Conservation (phyloP, 306 rosid species). For the Macrotyloma uniflorum region DNA sequence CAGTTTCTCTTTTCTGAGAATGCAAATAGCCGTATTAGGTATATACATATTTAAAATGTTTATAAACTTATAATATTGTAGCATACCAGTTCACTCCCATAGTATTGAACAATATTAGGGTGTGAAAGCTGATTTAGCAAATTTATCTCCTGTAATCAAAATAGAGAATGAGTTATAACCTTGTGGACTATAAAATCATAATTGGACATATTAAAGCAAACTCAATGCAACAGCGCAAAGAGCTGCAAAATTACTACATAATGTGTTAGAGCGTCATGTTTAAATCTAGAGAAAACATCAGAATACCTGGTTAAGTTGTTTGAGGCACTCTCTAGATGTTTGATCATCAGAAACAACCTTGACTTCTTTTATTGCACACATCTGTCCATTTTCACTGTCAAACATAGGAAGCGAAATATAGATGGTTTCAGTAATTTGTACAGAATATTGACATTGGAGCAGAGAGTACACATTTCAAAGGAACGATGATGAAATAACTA, state of each 20-base stretch:
- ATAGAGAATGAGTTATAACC: conserved; percentile 17
- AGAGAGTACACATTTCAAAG: neutral
- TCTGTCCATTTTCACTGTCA: conserved; percentile 92
- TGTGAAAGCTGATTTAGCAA: conserved; percentile 86
- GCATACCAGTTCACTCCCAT: conserved; percentile 94
- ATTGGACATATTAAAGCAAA: conserved; percentile 21
- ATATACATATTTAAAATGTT: conserved; percentile 2
- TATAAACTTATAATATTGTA: conserved; percentile 8
- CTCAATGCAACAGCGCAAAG: conserved; percentile 28
- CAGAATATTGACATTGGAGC: conserved; percentile 21
- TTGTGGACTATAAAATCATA: conserved; percentile 25
- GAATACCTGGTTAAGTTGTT: conserved; percentile 90
- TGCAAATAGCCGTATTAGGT: conserved; percentile 1
- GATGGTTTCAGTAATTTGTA: conserved; percentile 31
- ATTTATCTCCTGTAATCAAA: conserved; percentile 81
- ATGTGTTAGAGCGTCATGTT: neutral
- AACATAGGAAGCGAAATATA: conserved; percentile 25
- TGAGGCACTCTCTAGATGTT: conserved; percentile 87
- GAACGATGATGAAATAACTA: neutral
- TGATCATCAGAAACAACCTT: conserved; percentile 80
- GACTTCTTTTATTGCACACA: conserved; percentile 99
- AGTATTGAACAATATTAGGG: conserved; percentile 90
- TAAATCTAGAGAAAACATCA: conserved; percentile 22
- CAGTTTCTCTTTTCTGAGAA: neutral
- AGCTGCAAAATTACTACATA: conserved; percentile 1